Base-by-base conservation (phyloP, 1,139 yeast species). In the Torulaspora globosa region DNA sequence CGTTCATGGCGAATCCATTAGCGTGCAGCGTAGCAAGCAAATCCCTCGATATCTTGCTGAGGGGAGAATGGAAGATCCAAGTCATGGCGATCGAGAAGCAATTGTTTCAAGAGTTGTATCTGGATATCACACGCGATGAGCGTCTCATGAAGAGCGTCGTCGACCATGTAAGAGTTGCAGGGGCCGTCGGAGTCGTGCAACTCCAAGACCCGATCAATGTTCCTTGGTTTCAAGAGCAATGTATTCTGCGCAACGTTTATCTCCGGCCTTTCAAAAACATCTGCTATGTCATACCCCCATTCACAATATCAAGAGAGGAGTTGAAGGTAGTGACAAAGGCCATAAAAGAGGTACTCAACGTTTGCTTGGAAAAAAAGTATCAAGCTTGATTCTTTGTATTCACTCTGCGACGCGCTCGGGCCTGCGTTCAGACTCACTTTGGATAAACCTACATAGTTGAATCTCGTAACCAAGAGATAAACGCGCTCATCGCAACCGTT, bases 1-100 rank as follows among this genome's bases (percentile, higher is more conserved):
- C 72, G 0, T 68, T 62, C 49, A 62, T 66, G 60, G 70, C 66
- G 1, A 65, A 68, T 33, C 70, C 71, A 3, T 54, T 68, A 39
- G 66, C 68, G 2, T 68, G 71, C 53, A 58, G 63, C 5, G 64
- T 66, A 7, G 66, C 68, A 8, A 50, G 56, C 43, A 63, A 62
- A 10, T 65, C 65, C 7, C 44, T 68, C 27, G 64, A 66, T 26
- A 65, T 58, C 46, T 28, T 64, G 43, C 32, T 56, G 51, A 42
- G 62, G 54, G 47, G 65, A 44, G 36, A 55, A 38, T 51, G 67
- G 65, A 31, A 55, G 19, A 14, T 11, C 3, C 56, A 56, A 32
- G 65, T 60, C 2, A 40, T 47, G 1, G 26, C 35, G 10, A 55
- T 63, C 28, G 65, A 65, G n/a, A 41, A 48, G 3, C 48, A 55